Percentiles rank a stretch among this genome's conserved stretches.
phyloP scores from a whole-genome alignment of 164 flowering plant genomes.

The Magnolia changhungtana region DNA sequence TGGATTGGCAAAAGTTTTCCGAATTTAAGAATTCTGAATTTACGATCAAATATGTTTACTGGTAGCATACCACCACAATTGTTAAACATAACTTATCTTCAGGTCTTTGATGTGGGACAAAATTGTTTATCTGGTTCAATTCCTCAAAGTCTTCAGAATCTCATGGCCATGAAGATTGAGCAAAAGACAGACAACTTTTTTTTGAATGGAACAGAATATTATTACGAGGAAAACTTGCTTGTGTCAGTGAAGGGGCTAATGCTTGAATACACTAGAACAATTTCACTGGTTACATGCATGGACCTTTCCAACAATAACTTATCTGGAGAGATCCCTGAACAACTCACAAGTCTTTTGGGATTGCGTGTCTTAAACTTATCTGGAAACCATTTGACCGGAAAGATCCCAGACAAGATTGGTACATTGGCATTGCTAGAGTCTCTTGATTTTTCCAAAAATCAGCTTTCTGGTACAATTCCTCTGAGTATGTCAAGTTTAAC shows the following conservation, averaged over 20 bases:
- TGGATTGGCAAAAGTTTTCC: neutral
- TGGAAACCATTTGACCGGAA: conserved; percentile 2
- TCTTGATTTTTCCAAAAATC: conserved; percentile 19
- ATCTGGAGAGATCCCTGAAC: conserved; percentile 9
- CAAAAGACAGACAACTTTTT: too few species aligned
- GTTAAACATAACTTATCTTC: neutral
- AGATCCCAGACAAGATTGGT: conserved; percentile 13
- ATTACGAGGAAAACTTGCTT: neutral
- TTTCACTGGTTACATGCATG: conserved; percentile 3
- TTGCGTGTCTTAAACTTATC: conserved; percentile 13
- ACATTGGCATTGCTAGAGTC: conserved; percentile 12
- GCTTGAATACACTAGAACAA: neutral
- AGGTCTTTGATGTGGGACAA: conserved; percentile 12
- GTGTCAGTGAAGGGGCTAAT: conserved; percentile 10
- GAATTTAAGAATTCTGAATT: neutral
- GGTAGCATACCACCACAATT: conserved; percentile 6
- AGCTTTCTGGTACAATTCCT: conserved; percentile 19
- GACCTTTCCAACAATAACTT: conserved; percentile 20
- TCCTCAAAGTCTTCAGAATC: conserved; percentile 16
- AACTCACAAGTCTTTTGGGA: conserved; percentile 9
- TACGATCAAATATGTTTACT: neutral
- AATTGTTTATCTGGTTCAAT: conserved; percentile 20
- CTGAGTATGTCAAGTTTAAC: conserved; percentile 6
- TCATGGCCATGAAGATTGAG: conserved; percentile 11
- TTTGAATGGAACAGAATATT: neutral